Evolutionary conservation across 257 asterid species (phyloP).

Genomic region (Solanum sparsipilum): DNA sequence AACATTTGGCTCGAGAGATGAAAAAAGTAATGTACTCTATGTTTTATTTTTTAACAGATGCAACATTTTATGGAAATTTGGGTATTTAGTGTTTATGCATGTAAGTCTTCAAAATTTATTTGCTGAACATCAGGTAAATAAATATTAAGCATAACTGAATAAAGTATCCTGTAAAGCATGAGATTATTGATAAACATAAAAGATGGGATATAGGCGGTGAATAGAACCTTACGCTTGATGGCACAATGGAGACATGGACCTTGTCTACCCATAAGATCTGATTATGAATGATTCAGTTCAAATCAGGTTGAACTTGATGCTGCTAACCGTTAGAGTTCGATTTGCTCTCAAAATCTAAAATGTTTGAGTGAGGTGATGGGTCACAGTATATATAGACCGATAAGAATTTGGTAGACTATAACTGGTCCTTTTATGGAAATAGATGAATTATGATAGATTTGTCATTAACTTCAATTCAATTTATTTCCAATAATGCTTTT

Average conservation of each 20-base stretch:
- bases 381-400: background rate
- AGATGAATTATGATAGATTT: background rate
- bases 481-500: no score
- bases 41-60: background rate
- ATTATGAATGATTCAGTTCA: background rate
- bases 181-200: background rate
- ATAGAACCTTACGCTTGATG: background rate
- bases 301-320: background rate
- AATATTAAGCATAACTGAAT: background rate
- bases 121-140: background rate
- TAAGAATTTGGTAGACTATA: background rate
- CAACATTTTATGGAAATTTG: background rate
- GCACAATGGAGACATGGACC: slow-evolving; percentile 19
- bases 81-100: background rate
- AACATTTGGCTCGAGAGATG: background rate
- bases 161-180: background rate
- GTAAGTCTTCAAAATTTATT: background rate
- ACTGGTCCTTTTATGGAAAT: background rate
- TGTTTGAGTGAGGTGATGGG: background rate
- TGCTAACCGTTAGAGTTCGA: background rate
- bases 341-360: background rate
- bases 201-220: background rate
- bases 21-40: background rate
- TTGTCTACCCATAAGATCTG: slow-evolving; percentile 6
- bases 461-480: background rate